Percentiles rank a stretch among this genome's conserved stretches.
Evolutionary conservation across 2,329 filamentous ascomycete species (phyloP).

Genomic region (Venturia effusa): DNA sequence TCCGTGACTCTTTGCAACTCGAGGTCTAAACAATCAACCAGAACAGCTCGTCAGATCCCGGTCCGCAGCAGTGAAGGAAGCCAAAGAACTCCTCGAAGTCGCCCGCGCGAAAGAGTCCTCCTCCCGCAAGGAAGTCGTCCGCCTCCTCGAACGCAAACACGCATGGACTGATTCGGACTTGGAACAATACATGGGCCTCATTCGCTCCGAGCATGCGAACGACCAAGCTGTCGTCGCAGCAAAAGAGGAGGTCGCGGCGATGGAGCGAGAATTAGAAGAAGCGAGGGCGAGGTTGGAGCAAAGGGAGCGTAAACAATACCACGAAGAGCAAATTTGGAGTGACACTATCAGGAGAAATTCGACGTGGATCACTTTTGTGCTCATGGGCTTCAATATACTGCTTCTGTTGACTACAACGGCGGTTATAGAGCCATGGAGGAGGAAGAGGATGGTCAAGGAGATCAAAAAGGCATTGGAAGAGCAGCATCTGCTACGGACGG

Average conservation of each 20-base stretch:
- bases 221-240: slow-evolving; percentile 71
- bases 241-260: slow-evolving; percentile 58
- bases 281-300: slow-evolving; percentile 65
- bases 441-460: slow-evolving; percentile 68
- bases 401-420: slow-evolving; percentile 80
- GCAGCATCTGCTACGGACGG: slow-evolving; percentile 38
- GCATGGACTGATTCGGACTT: slow-evolving; percentile 79
- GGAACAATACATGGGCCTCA: slow-evolving; percentile 87
- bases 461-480: slow-evolving; percentile 61
- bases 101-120: slow-evolving; percentile 73
- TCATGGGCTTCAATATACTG: slow-evolving; percentile 94
- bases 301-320: slow-evolving; percentile 81
- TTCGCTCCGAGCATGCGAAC: slow-evolving; percentile 85
- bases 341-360: slow-evolving; percentile 93
- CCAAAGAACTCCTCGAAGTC: slow-evolving; percentile 69
- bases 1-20: background rate
- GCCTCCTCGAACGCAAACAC: slow-evolving; percentile 85
- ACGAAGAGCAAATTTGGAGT: slow-evolving; percentile 99
- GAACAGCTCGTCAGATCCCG: slow-evolving; percentile 48
- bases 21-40: background rate
- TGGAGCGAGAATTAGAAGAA: slow-evolving; percentile 72
- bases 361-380: slow-evolving; percentile 95
- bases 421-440: slow-evolving; percentile 85
- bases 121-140: slow-evolving; percentile 92
- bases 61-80: slow-evolving; percentile 54